These are phyloP conservation scores for Elsinoe ampelina DNA, from an alignment of 2,329 filamentous ascomycete species.

Conservation along the genomic window DNA sequence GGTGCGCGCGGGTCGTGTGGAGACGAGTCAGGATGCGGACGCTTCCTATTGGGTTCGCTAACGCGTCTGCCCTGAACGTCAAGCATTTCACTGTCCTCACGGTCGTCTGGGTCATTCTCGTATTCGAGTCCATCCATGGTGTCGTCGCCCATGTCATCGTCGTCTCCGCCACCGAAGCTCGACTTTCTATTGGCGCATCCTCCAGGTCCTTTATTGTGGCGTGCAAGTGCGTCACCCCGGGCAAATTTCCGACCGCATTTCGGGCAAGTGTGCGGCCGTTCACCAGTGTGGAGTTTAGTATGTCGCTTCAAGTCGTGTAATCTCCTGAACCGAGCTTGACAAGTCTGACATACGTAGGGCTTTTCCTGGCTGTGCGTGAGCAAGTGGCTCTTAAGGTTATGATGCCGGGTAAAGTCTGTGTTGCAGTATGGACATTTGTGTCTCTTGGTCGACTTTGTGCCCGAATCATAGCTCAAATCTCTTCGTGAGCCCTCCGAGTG, in stretches of 20 bases:
- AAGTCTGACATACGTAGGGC: slow-evolving; percentile 89
- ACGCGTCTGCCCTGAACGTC: slow-evolving; percentile 44
- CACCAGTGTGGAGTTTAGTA: slow-evolving; percentile 91
- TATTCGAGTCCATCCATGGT: slow-evolving; percentile 57
- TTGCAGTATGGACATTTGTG: slow-evolving; percentile 96
- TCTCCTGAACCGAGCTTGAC: slow-evolving; percentile 81
- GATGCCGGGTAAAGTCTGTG: slow-evolving; percentile 93
- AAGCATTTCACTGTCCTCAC: slow-evolving; percentile 40
- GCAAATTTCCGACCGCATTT: slow-evolving; percentile 95
- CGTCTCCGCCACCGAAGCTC: slow-evolving; percentile 72
- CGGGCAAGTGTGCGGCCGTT: slow-evolving; percentile 87
- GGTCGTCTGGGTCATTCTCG: slow-evolving; percentile 48
- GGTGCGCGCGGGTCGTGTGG: slow-evolving; percentile 45
- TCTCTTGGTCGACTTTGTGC: slow-evolving; percentile 68
- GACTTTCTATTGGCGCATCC: slow-evolving; percentile 87
- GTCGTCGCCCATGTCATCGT: slow-evolving; percentile 42
- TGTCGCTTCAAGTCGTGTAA: slow-evolving; percentile 94
- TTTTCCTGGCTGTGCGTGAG: slow-evolving; percentile 98
- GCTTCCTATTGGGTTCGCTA: slow-evolving; percentile 67
- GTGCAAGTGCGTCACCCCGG: slow-evolving; percentile 83
- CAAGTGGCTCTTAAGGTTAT: slow-evolving; percentile 94
- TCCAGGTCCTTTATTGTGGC: slow-evolving; percentile 90
- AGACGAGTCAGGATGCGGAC: slow-evolving; percentile 54
- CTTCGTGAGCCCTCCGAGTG: slow-evolving; percentile 43
- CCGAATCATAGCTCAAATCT: slow-evolving; percentile 47